A percentile compares a stretch with the other conserved stretches of the same genome.
Conservation (phyloP, 495 filamentous ascomycete genomes). For the Ramalina intermedia region DNA sequence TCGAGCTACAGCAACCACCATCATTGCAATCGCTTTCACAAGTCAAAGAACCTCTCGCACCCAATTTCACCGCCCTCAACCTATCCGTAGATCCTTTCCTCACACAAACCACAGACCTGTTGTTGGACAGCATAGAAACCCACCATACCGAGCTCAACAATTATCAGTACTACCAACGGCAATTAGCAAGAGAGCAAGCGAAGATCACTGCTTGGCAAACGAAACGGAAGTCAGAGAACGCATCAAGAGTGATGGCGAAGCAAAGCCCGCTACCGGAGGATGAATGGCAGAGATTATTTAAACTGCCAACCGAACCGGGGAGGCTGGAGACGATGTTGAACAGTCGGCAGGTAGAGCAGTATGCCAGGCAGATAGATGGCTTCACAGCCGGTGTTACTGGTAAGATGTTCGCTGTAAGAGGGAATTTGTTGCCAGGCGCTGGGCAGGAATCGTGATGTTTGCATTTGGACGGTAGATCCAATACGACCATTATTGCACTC, state of each 20-base stretch:
- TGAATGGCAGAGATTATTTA: slow-evolving; percentile 96
- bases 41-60: slow-evolving; percentile 45
- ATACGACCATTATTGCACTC: no score
- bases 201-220: slow-evolving; percentile 93
- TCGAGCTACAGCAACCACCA: slow-evolving; percentile 17
- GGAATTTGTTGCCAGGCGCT: slow-evolving; percentile 37
- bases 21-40: slow-evolving; percentile 28
- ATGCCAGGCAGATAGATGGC: slow-evolving; percentile 92
- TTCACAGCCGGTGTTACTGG: slow-evolving; percentile 79
- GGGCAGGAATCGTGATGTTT: slow-evolving; percentile 2
- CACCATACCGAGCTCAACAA: slow-evolving; percentile 99
- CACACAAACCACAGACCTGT: slow-evolving; percentile 93
- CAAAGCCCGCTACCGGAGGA: slow-evolving; percentile 83
- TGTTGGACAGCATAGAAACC: slow-evolving; percentile 89
- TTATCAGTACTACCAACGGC: slow-evolving; percentile 94
- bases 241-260: slow-evolving; percentile 67
- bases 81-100: slow-evolving; percentile 94
- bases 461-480: no score
- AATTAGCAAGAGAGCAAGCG: slow-evolving; percentile 84
- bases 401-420: slow-evolving; percentile 97
- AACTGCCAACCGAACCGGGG: slow-evolving; percentile 86
- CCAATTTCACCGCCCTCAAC: slow-evolving; percentile 68
- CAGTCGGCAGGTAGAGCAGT: slow-evolving; percentile 91
- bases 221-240: slow-evolving; percentile 93
- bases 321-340: slow-evolving; percentile 86